These are phyloP conservation scores for Pseudocohnilembus persalinus DNA, from an alignment of 169 alveolate genomes.

Conservation along the genomic window DNA sequence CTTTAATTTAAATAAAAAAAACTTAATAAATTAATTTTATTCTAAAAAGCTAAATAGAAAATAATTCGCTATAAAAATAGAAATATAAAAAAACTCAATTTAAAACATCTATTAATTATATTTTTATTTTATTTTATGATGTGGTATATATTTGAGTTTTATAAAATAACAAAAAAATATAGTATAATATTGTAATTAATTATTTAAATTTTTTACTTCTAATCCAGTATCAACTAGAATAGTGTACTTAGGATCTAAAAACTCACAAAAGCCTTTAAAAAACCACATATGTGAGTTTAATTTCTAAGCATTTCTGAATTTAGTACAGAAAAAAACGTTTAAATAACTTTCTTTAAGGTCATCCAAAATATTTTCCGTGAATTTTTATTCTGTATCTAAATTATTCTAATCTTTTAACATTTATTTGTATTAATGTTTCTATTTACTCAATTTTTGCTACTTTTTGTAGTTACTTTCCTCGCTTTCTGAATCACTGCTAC, in stretches of 20 bases:
- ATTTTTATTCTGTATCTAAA: background rate
- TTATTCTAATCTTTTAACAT: background rate
- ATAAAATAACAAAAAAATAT: background rate
- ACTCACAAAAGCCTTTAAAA: slow-evolving; percentile 44
- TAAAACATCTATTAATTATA: background rate
- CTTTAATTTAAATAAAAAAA: background rate
- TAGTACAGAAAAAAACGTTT: slow-evolving; percentile 21
- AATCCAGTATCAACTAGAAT: slow-evolving; percentile 46
- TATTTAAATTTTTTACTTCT: background rate
- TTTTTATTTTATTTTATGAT: background rate
- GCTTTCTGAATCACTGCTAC: background rate
- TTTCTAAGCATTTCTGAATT: slow-evolving; percentile 33
- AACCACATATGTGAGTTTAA: slow-evolving; percentile 56
- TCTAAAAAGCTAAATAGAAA: no score
- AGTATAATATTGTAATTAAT: no score
- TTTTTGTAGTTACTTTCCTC: background rate
- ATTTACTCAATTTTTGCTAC: background rate
- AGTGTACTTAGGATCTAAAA: slow-evolving; percentile 39
- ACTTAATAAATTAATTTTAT: no score
- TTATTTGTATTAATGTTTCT: background rate
- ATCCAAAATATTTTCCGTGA: background rate
- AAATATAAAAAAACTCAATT: no score
- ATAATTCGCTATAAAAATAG: no score
- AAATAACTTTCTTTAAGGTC: background rate
- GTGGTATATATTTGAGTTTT: background rate